Evolutionary conservation across 352 stramenopile species (phyloP).

Genomic region (Globisporangium spiculum): DNA sequence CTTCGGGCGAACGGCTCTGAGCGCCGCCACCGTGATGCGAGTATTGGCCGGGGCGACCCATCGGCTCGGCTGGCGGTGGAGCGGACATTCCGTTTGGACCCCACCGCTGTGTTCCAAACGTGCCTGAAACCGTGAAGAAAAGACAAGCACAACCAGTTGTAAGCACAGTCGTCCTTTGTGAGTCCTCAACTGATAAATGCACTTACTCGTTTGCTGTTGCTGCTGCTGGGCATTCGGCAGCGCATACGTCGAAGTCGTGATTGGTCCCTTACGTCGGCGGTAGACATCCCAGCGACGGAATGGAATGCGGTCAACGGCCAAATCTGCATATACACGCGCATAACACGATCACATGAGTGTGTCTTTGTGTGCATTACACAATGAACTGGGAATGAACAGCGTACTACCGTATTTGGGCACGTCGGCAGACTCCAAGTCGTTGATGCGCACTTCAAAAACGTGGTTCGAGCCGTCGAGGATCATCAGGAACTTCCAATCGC

Average conservation of each 20-base stretch:
- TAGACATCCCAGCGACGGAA: constrained; percentile 85
- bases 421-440: constrained; percentile 68
- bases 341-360: not conserved
- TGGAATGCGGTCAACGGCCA: constrained; percentile 74
- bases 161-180: not conserved
- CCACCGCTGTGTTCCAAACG: constrained; percentile 69
- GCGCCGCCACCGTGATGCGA: not conserved
- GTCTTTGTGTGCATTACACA: not conserved
- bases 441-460: constrained; percentile 84
- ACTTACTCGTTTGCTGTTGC: constrained; percentile 7
- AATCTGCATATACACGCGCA: constrained; percentile 32
- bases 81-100: constrained; percentile 48
- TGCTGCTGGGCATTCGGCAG: constrained; percentile 30
- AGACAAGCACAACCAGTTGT: not conserved
- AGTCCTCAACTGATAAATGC: not conserved
- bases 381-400: not conserved
- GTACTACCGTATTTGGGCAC: constrained; percentile 83
- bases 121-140: constrained; percentile 21
- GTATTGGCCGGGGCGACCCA: constrained; percentile 9
- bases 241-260: constrained; percentile 36
- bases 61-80: constrained; percentile 22
- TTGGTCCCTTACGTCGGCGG: constrained; percentile 57
- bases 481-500: constrained; percentile 79
- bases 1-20: constrained; percentile 8
- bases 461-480: constrained; percentile 72